phyloP scores from a whole-genome alignment of 2,329 filamentous ascomycete species.

The Pyricularia grisea region DNA sequence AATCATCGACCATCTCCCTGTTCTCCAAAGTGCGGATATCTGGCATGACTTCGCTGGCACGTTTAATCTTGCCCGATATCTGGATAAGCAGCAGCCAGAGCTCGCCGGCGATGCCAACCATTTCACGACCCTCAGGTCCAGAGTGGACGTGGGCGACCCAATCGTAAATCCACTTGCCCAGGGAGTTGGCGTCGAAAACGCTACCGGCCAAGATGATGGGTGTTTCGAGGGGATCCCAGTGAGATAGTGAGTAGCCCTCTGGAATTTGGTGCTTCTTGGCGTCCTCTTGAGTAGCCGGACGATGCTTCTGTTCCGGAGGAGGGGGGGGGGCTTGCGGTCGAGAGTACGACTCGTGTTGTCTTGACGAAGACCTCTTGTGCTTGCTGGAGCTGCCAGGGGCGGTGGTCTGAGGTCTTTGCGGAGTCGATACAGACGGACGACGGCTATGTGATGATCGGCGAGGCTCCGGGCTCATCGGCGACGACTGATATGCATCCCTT shows the following conservation, averaged over 20 bases:
- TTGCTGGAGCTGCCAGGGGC: constrained; percentile 33
- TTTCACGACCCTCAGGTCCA: constrained; percentile 70
- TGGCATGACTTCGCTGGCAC: constrained; percentile 68
- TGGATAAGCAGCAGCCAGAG: constrained; percentile 94
- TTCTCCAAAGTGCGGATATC: constrained; percentile 66
- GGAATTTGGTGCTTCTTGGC: constrained; percentile 66
- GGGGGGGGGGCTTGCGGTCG: constrained; percentile 24
- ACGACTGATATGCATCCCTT: constrained; percentile 25
- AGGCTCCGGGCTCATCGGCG: constrained; percentile 28
- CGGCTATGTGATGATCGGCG: constrained; percentile 30
- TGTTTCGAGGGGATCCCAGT: constrained; percentile 92
- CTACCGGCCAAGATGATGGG: constrained; percentile 91
- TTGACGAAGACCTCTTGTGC: constrained; percentile 26
- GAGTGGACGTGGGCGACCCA: constrained; percentile 77
- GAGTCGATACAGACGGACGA: constrained; percentile 38
- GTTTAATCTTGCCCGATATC: constrained; percentile 86
- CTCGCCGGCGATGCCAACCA: constrained; percentile 86
- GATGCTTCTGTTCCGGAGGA: constrained; percentile 14
- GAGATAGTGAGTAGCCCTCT: constrained; percentile 86
- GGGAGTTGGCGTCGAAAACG: constrained; percentile 93
- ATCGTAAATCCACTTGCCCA: constrained; percentile 99
- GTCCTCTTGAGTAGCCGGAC: constrained; percentile 49
- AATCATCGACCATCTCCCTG: constrained; percentile 77
- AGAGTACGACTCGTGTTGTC: neutral
- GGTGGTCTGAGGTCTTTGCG: constrained; percentile 42